phyloP scores from a whole-genome alignment of 352 stramenopile genomes.

The Phytophthora cryptogea region DNA sequence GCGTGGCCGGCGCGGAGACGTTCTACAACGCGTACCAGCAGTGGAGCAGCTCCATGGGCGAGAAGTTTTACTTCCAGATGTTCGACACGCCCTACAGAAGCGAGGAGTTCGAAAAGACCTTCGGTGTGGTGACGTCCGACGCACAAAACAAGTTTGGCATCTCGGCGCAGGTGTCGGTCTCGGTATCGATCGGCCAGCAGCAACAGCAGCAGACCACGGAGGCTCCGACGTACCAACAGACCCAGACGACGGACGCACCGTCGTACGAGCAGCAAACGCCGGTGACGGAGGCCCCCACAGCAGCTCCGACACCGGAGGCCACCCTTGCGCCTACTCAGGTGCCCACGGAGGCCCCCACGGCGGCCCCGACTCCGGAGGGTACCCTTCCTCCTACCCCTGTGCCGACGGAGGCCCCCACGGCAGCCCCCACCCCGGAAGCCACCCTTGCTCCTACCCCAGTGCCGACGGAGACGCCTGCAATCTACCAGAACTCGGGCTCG shows the following conservation, averaged over 20 bases:
- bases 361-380: not conserved
- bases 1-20: slow-evolving; percentile 20
- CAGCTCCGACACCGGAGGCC: not conserved
- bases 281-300: not conserved
- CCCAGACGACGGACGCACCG: slow-evolving; percentile 3
- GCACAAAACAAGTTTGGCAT: slow-evolving; percentile 50
- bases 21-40: slow-evolving; percentile 61
- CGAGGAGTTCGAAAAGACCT: slow-evolving; percentile 46
- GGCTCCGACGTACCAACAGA: not conserved
- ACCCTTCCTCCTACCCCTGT: slow-evolving; percentile 2
- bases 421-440: slow-evolving; percentile 10
- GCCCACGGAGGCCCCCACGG: slow-evolving; percentile 6
- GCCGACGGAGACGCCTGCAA: slow-evolving; percentile 22
- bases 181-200: slow-evolving; percentile 20
- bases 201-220: slow-evolving; percentile 14
- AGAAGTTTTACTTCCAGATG: slow-evolving; percentile 72
- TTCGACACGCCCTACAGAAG: slow-evolving; percentile 56
- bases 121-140: slow-evolving; percentile 42
- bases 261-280: not conserved
- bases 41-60: slow-evolving; percentile 51
- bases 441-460: slow-evolving; percentile 7
- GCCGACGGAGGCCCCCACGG: slow-evolving; percentile 10
- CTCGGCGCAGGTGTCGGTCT: slow-evolving; percentile 30
- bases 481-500: slow-evolving; percentile 24
- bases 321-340: not conserved